A percentile compares a stretch with the other conserved stretches of the same genome.
phyloP scores from a whole-genome alignment of 805 yeast genomes.

The Maudiozyma pseudohumilis region DNA sequence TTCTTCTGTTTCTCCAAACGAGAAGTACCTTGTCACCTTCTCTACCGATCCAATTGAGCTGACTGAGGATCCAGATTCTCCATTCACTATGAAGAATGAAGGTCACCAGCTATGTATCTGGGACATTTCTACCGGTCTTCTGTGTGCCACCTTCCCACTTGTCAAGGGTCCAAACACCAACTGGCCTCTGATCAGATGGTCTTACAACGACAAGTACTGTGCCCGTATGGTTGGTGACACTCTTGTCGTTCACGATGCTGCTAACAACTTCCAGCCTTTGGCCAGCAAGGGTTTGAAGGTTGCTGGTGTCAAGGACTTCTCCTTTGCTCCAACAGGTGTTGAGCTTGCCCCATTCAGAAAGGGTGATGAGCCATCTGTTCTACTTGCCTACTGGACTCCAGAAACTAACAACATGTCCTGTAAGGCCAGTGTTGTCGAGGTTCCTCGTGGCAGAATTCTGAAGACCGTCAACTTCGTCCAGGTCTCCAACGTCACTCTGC shows the following conservation, averaged over 20 bases:
- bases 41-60: conserved; percentile 74
- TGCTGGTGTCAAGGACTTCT: conserved; percentile 81
- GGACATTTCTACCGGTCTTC: conserved; percentile 77
- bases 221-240: conserved; percentile 94
- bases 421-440: conserved; percentile 80
- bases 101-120: conserved; percentile 93
- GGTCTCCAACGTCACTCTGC: conserved; percentile 80
- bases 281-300: conserved; percentile 80
- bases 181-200: conserved; percentile 98
- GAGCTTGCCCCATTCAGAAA: conserved; percentile 48
- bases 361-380: conserved; percentile 46
- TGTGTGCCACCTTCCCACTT: conserved; percentile 83
- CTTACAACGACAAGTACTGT: conserved; percentile 82
- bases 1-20: conserved; percentile 87
- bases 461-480: conserved; percentile 93
- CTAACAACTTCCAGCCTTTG: conserved; percentile 61
- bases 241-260: conserved; percentile 78
- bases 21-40: conserved; percentile 79
- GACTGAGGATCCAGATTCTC: conserved; percentile 54
- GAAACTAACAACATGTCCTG: conserved; percentile 89
- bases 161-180: conserved; percentile 60
- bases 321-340: conserved; percentile 88
- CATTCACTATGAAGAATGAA: conserved; percentile 77
- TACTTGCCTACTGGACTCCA: conserved; percentile 94
- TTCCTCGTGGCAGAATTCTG: conserved; percentile 71